Conservation (phyloP, 345 rosid genomes). For the Arabidopsis suecica region DNA sequence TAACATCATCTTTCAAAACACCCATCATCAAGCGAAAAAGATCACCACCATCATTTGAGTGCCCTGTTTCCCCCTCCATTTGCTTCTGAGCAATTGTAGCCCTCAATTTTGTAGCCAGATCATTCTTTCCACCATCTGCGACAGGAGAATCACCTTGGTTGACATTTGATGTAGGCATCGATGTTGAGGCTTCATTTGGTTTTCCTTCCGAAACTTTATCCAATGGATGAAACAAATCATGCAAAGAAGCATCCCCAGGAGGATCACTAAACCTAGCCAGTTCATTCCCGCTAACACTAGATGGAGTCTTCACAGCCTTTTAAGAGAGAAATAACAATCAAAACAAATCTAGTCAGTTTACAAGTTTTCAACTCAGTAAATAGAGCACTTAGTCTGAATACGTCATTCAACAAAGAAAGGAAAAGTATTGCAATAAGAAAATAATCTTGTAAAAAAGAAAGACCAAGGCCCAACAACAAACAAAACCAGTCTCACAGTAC, state of each 20-base stretch:
- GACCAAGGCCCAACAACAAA: constrained; percentile 14
- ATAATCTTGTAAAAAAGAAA: not conserved
- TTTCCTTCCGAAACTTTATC: constrained; percentile 64
- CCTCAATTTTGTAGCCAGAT: constrained; percentile 85
- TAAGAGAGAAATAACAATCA: constrained; percentile 37
- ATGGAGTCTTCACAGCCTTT: constrained; percentile 71
- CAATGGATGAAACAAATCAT: constrained; percentile 89
- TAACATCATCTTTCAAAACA: constrained; percentile 86
- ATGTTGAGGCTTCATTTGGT: constrained; percentile 81
- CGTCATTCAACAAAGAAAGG: constrained; percentile 13
- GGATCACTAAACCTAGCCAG: constrained; percentile 90
- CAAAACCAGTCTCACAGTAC: constrained; percentile 5
- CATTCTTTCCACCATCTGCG: constrained; percentile 78
- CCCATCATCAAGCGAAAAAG: constrained; percentile 84
- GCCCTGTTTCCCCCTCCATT: constrained; percentile 82
- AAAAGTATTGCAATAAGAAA: constrained; percentile 9
- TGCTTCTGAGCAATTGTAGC: constrained; percentile 96
- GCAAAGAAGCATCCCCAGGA: constrained; percentile 96
- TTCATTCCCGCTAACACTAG: constrained; percentile 64
- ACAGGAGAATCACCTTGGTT: constrained; percentile 62
- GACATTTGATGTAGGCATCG: constrained; percentile 62
- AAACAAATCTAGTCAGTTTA: constrained; percentile 30
- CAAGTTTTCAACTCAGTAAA: constrained; percentile 24
- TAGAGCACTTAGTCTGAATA: constrained; percentile 5
- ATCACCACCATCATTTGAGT: constrained; percentile 85